phyloP scores from a whole-genome alignment of 1,284 basidiomycete genomes.

The Cryptococcus neoformans region DNA sequence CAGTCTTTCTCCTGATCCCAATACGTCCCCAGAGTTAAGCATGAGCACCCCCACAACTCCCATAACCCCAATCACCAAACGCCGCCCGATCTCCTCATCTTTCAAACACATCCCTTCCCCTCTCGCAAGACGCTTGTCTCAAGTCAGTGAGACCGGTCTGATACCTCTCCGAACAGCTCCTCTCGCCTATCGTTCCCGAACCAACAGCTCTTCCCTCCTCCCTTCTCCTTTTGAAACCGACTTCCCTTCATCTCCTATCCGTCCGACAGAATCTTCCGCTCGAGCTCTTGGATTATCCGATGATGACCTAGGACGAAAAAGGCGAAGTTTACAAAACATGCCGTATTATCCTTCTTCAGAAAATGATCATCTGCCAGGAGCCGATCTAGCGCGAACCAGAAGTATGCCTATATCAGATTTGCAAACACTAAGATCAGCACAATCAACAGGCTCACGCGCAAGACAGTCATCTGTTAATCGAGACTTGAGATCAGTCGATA shows the following conservation, averaged over 20 bases:
- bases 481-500: not conserved
- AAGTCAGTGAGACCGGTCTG: not conserved
- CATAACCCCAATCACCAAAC: not conserved
- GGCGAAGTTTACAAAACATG: conserved; percentile 33
- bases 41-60: conserved; percentile 4
- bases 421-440: conserved; percentile 20
- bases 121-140: conserved; percentile 4
- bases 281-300: not conserved
- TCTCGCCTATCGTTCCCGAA: conserved; percentile 1
- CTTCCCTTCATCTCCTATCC: conserved; percentile 5
- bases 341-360: conserved; percentile 28
- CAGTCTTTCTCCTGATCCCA: not conserved
- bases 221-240: conserved; percentile 5
- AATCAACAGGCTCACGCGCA: conserved; percentile 13
- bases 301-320: conserved; percentile 20
- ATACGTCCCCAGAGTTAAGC: not conserved
- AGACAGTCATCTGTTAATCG: conserved; percentile 8
- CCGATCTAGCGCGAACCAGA: conserved; percentile 16
- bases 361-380: conserved; percentile 1
- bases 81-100: conserved; percentile 3
- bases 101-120: conserved; percentile 12
- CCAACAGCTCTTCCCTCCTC: conserved; percentile 4
- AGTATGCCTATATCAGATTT: conserved; percentile 27
- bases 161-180: conserved; percentile 10
- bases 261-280: conserved; percentile 3